A percentile compares a stretch with the other conserved stretches of the same genome.
Evolutionary conservation across 768 basidiomycete genomes (phyloP).

Genomic region (Trametes villosa): DNA sequence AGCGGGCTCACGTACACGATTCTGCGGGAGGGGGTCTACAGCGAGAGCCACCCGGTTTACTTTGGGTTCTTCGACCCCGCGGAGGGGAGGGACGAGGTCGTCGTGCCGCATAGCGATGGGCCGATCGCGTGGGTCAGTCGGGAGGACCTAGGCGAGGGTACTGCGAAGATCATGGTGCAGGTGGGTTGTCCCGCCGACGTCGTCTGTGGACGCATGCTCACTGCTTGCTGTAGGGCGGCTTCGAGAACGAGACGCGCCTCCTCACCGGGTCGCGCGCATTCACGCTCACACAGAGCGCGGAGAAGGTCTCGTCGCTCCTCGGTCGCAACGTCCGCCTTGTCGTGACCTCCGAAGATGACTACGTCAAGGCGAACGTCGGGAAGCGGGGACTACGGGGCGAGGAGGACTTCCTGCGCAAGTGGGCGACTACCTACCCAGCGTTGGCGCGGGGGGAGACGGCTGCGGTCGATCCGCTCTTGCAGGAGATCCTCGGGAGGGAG

Average conservation of each 20-base stretch:
- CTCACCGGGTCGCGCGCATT: conserved; percentile 32
- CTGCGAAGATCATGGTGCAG: conserved; percentile 37
- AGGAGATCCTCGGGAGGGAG: conserved; percentile 35
- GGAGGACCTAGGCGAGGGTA: conserved; percentile 42
- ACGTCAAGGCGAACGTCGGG: conserved; percentile 26
- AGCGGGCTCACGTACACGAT: conserved; percentile 40
- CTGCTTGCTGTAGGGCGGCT: conserved; percentile 22
- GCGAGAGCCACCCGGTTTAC: conserved; percentile 38
- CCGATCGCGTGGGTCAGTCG: conserved; percentile 40
- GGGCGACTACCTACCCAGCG: conserved; percentile 37
- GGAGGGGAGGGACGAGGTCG: conserved; percentile 30
- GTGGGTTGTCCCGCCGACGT: conserved; percentile 6
- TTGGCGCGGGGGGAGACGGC: conserved; percentile 36
- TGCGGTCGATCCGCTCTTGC: conserved; percentile 33
- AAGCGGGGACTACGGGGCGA: conserved; percentile 24
- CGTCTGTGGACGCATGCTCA: neutral
- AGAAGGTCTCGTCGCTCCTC: conserved; percentile 25
- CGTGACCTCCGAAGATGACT: conserved; percentile 33
- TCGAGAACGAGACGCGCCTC: conserved; percentile 35
- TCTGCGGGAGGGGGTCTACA: conserved; percentile 42
- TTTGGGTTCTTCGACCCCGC: conserved; percentile 33
- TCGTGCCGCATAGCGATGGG: conserved; percentile 39
- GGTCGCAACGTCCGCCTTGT: conserved; percentile 26
- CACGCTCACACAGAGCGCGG: conserved; percentile 35
- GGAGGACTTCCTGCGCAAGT: conserved; percentile 33